Evolutionary conservation across 805 yeast genomes (phyloP).

Genomic region (Barnettozyma siamensis): DNA sequence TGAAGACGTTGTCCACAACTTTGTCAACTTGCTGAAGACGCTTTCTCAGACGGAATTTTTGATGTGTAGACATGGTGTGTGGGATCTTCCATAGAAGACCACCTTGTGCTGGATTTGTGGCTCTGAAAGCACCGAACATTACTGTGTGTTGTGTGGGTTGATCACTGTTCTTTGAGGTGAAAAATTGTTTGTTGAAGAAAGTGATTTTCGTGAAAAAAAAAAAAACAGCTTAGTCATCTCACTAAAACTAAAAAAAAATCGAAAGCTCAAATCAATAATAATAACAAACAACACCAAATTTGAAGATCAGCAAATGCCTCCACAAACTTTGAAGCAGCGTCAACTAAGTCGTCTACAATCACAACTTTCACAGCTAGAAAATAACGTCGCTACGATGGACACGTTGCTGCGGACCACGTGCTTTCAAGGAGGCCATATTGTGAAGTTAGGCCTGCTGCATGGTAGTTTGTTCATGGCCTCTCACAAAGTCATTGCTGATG

Average conservation of each 20-base stretch:
- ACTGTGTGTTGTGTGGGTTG: constrained; percentile 24
- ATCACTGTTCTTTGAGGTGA: background rate
- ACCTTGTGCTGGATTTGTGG: constrained; percentile 51
- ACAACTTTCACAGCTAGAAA: constrained; percentile 50
- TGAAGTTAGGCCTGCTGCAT: constrained; percentile 50
- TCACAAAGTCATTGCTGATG: constrained; percentile 26
- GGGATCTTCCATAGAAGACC: constrained; percentile 80
- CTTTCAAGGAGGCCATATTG: constrained; percentile 46
- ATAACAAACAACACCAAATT: background rate
- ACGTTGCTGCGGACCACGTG: constrained; percentile 44
- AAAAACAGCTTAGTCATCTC: background rate
- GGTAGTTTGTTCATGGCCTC: constrained; percentile 39
- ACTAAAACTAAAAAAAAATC: no score
- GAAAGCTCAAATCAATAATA: background rate
- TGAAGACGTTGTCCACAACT: constrained; percentile 60
- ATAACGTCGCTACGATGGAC: constrained; percentile 49
- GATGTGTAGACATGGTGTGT: constrained; percentile 71
- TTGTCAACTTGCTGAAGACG: constrained; percentile 79
- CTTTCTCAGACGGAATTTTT: constrained; percentile 78
- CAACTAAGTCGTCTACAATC: constrained; percentile 47
- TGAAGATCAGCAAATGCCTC: constrained; percentile 2
- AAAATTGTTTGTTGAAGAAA: no score
- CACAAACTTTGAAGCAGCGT: constrained; percentile 28
- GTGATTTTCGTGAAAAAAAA: background rate
- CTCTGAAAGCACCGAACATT: constrained; percentile 73